These are phyloP conservation scores for Ustilago loliicola DNA, from an alignment of 1,284 basidiomycete species.

Conservation along the genomic window DNA sequence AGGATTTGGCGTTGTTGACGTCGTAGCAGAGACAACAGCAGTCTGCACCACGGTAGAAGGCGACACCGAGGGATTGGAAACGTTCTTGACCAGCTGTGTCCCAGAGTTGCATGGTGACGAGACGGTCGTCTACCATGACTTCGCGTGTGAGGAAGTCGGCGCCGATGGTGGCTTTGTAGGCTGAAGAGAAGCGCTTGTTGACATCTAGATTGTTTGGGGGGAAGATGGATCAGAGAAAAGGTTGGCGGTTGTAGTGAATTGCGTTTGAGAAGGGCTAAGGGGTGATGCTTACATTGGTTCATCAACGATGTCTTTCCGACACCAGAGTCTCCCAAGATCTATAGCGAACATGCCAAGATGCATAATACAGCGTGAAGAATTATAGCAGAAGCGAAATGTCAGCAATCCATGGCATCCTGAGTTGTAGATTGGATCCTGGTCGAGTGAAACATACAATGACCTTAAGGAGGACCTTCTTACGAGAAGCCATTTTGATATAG, in stretches of 20 bases:
- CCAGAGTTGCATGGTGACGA: conserved; percentile 98
- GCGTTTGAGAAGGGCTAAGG: background rate
- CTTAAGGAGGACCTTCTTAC: conserved; percentile 89
- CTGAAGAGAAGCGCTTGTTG: conserved; percentile 99
- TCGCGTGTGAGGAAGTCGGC: conserved; percentile 86
- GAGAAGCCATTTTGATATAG: conserved; percentile 73
- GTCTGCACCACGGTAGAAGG: conserved; percentile 98
- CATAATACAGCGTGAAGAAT: no score
- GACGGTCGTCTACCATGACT: conserved; percentile 96
- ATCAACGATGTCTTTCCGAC: conserved; percentile 99
- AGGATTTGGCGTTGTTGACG: conserved; percentile 97
- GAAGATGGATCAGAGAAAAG: background rate
- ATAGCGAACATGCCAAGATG: no score
- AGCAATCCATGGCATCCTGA: background rate
- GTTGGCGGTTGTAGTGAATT: background rate
- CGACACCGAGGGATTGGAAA: conserved; percentile 97
- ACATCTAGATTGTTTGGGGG: conserved; percentile 75
- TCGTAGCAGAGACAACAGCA: conserved; percentile 97
- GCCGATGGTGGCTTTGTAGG: conserved; percentile 82
- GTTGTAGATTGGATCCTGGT: background rate
- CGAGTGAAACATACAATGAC: conserved; percentile 60
- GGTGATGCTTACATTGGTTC: conserved; percentile 82
- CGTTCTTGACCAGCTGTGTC: conserved; percentile 99
- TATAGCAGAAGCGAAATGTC: conserved; percentile 1
- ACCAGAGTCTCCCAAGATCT: conserved; percentile 72